Evolutionary conservation across 306 rosid genomes (phyloP).

Genomic region (Cyclanthera cordifolia): DNA sequence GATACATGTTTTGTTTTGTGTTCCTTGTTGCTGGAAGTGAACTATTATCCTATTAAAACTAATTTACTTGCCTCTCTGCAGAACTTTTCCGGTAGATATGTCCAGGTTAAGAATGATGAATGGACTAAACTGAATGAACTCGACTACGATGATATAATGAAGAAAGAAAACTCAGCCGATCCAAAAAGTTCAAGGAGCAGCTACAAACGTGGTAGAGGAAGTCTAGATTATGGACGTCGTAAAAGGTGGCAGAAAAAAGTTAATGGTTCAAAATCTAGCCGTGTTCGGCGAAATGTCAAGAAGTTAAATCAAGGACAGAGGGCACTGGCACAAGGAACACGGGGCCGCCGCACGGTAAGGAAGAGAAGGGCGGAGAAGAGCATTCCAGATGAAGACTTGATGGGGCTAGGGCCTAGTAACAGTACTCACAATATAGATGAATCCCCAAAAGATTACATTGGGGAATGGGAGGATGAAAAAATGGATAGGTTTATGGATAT

Average conservation of each 20-base stretch:
- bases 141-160: constrained; percentile 27
- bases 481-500: constrained; percentile 25
- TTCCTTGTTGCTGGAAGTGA: neutral
- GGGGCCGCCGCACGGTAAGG: constrained; percentile 88
- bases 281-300: constrained; percentile 30
- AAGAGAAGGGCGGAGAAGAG: constrained; percentile 61
- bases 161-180: constrained; percentile 32
- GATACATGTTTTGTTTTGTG: neutral
- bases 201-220: constrained; percentile 59
- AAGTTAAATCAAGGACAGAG: constrained; percentile 38
- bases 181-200: constrained; percentile 40
- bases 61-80: constrained; percentile 16
- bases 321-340: constrained; percentile 42
- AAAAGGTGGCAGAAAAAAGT: constrained; percentile 45
- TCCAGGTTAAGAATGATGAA: constrained; percentile 32
- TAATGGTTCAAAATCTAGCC: constrained; percentile 31
- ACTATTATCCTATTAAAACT: neutral
- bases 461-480: constrained; percentile 72
- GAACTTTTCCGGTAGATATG: constrained; percentile 54
- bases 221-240: constrained; percentile 56
- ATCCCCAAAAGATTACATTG: constrained; percentile 46
- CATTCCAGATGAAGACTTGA: constrained; percentile 47
- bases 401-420: constrained; percentile 25
- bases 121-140: constrained; percentile 15
- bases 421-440: constrained; percentile 44